phyloP scores from a whole-genome alignment of 2,329 filamentous ascomycete genomes.

The Orbilia brochopaga region DNA sequence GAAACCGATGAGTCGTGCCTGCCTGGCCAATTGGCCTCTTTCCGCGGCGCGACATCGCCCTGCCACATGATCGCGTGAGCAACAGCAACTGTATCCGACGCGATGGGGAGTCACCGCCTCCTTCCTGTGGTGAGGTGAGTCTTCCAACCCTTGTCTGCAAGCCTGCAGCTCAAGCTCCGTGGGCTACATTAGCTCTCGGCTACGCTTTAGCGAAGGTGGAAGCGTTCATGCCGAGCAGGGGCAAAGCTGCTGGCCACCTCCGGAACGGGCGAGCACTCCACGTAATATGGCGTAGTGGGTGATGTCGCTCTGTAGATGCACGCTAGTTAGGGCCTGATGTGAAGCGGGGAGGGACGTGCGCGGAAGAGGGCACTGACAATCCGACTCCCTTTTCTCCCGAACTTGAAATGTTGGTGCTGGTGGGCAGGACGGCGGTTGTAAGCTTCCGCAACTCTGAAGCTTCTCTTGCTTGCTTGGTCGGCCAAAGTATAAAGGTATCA shows the following conservation, averaged over 20 bases:
- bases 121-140: conserved; percentile 21
- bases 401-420: conserved; percentile 27
- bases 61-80: neutral
- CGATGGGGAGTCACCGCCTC: neutral
- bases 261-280: neutral
- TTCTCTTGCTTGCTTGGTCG: conserved; percentile 13
- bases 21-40: too few relatives aligned
- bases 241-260: neutral
- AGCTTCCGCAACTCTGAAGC: conserved; percentile 16
- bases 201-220: neutral
- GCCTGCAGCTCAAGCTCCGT: conserved; percentile 6
- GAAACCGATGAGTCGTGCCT: too few relatives aligned
- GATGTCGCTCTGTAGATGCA: neutral
- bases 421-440: conserved; percentile 12
- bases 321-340: neutral
- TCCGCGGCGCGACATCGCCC: too few relatives aligned
- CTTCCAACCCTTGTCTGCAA: conserved; percentile 22
- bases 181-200: neutral
- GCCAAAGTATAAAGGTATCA: conserved; percentile 48
- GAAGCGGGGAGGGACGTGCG: conserved; percentile 6
- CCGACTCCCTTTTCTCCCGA: conserved; percentile 7
- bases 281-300: too few relatives aligned
- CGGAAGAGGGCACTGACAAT: conserved; percentile 9
- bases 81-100: neutral
- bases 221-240: neutral